These are phyloP conservation scores for Discostella stelligeroides DNA, from an alignment of 108 stramenopile genomes.

Conservation along the genomic window DNA sequence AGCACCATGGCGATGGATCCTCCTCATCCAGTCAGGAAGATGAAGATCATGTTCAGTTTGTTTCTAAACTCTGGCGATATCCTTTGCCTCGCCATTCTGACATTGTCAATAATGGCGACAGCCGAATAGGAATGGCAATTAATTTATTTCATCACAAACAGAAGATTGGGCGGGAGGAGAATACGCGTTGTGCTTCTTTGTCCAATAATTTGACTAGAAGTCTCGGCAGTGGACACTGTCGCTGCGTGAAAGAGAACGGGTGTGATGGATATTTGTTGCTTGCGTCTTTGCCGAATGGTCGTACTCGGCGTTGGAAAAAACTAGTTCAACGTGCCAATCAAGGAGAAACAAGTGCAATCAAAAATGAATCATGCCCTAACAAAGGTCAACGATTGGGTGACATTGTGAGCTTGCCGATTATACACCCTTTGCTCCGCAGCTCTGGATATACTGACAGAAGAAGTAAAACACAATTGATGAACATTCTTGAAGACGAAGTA, in stretches of 20 bases:
- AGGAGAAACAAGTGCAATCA: not conserved
- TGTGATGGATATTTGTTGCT: constrained; percentile 5
- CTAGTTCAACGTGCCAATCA: not conserved
- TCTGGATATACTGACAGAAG: constrained; percentile 24
- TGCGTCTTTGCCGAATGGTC: not conserved
- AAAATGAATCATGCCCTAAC: not conserved
- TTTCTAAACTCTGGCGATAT: constrained; percentile 7
- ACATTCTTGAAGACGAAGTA: not conserved
- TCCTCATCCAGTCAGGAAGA: not conserved
- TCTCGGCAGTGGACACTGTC: no score
- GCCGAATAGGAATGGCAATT: not conserved
- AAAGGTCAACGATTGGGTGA: not conserved
- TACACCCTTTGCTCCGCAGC: constrained; percentile 35
- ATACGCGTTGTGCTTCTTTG: no score
- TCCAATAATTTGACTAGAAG: no score
- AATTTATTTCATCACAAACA: not conserved
- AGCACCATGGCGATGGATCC: not conserved
- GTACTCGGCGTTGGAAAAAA: not conserved
- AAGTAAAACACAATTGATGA: not conserved
- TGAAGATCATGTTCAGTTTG: constrained; percentile 4
- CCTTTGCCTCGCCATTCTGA: constrained; percentile 7
- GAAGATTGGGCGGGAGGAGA: no score
- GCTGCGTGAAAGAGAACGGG: not conserved
- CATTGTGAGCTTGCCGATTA: constrained; percentile 17
- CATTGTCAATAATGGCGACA: not conserved